These are phyloP conservation scores for Hyphodiscus sp. DNA, from an alignment of 2,329 filamentous ascomycete species.

Conservation along the genomic window DNA sequence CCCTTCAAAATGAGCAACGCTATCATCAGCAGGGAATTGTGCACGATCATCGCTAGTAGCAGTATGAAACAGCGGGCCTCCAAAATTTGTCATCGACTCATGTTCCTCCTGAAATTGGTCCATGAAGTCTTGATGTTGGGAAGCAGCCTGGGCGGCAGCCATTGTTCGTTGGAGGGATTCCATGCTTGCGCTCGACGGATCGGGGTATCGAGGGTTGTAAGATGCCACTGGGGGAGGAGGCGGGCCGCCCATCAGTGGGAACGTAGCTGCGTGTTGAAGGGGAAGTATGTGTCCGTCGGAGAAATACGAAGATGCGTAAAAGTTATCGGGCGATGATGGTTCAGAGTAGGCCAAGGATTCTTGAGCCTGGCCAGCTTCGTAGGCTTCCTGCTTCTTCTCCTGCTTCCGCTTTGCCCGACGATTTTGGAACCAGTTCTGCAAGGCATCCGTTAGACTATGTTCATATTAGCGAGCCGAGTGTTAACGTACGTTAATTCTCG, in stretches of 20 bases:
- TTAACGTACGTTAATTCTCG: conserved; percentile 53
- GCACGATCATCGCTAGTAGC: conserved; percentile 17
- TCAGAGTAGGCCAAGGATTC: conserved; percentile 22
- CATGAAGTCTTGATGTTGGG: conserved; percentile 17
- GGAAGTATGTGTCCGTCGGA: conserved; percentile 11
- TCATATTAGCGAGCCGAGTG: not conserved
- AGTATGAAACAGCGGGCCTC: conserved; percentile 12
- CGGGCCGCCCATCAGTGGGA: conserved; percentile 12
- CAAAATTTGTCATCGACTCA: conserved; percentile 12
- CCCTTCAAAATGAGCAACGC: conserved; percentile 11
- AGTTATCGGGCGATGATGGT: conserved; percentile 23
- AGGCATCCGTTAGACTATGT: not conserved
- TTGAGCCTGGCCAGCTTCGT: conserved; percentile 37
- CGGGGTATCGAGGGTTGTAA: conserved; percentile 24
- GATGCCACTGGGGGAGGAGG: conserved; percentile 22
- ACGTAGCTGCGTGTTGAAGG: conserved; percentile 11
- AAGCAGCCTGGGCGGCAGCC: conserved; percentile 17
- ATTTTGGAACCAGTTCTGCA: conserved; percentile 64
- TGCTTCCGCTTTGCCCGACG: conserved; percentile 48
- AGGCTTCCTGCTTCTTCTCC: conserved; percentile 49
- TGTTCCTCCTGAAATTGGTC: conserved; percentile 10
- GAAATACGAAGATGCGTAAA: conserved; percentile 17
- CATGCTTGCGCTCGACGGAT: conserved; percentile 23
- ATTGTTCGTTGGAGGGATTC: conserved; percentile 26
- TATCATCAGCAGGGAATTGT: conserved; percentile 19